Percentiles rank a stretch among this genome's conserved stretches.
Conservation (phyloP, 2,329 filamentous ascomycete genomes). For the Ophiostoma populinum region DNA sequence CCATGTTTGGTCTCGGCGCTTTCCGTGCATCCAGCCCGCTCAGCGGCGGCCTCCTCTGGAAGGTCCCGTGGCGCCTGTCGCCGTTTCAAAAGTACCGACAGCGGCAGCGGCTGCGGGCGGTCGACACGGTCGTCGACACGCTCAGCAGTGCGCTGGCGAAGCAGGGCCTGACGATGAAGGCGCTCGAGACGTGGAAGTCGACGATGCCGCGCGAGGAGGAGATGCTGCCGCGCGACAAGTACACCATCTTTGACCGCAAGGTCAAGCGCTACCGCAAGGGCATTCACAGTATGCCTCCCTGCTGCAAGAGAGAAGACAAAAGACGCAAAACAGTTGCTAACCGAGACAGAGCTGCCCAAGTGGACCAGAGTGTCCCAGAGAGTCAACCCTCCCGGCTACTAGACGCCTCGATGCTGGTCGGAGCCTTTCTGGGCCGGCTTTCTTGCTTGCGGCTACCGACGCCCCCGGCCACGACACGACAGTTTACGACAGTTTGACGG, state of each 20-base stretch:
- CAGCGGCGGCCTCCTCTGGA: conserved; percentile 76
- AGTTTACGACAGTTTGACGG: neutral
- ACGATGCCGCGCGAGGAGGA: conserved; percentile 94
- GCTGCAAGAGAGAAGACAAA: neutral
- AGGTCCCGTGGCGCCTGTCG: conserved; percentile 93
- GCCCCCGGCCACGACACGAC: too few relatives aligned
- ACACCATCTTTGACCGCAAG: conserved; percentile 94
- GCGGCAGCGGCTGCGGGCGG: conserved; percentile 61
- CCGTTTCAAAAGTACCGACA: conserved; percentile 80
- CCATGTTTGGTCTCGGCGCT: conserved; percentile 69
- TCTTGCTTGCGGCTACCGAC: too few relatives aligned
- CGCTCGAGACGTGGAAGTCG: conserved; percentile 76
- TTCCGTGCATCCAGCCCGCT: conserved; percentile 66
- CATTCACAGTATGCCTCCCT: conserved; percentile 68
- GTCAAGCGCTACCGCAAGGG: conserved; percentile 92
- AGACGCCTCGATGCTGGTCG: too few relatives aligned
- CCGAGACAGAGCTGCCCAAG: conserved; percentile 54
- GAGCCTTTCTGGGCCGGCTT: too few relatives aligned
- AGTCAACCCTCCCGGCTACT: conserved; percentile 89
- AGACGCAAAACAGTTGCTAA: conserved; percentile 4
- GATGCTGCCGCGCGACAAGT: conserved; percentile 95
- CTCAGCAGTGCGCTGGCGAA: conserved; percentile 62
- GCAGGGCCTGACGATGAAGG: conserved; percentile 53
- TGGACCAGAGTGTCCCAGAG: conserved; percentile 94
- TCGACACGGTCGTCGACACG: conserved; percentile 75